Conservation (phyloP, 257 asterid species). For the Verbascum thapsus region DNA sequence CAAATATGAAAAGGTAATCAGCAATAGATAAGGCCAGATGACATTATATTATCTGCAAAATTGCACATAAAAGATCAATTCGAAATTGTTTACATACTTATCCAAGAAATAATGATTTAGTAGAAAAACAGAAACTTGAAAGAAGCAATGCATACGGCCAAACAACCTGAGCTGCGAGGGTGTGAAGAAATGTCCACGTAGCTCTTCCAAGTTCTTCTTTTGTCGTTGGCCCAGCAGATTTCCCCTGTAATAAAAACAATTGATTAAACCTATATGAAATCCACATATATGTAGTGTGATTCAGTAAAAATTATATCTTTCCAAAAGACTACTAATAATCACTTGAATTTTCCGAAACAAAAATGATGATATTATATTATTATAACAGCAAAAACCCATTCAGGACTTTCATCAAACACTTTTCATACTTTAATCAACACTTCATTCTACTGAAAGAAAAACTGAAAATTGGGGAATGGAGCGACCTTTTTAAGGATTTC, state of each 20-base stretch:
- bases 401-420: constrained; percentile 59
- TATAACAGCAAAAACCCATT: constrained; percentile 18
- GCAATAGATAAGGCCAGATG: not conserved
- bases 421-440: constrained; percentile 19
- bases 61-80: not conserved
- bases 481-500: too few relatives aligned
- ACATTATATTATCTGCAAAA: not conserved
- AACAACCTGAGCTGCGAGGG: constrained; percentile 95
- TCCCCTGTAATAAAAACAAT: constrained; percentile 41
- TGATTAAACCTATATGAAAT: not conserved
- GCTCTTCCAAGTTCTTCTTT: constrained; percentile 96
- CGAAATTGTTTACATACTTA: too few relatives aligned
- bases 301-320: too few relatives aligned
- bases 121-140: not conserved
- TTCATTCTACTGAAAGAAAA: too few relatives aligned
- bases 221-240: constrained; percentile 57
- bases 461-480: too few relatives aligned
- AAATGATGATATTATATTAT: not conserved
- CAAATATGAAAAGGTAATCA: not conserved
- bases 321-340: too few relatives aligned
- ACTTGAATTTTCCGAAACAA: too few relatives aligned
- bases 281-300: too few relatives aligned
- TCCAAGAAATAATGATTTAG: not conserved
- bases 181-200: constrained; percentile 95
- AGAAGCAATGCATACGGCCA: not conserved